Percentiles rank a stretch among this genome's conserved stretches.
phyloP scores from a whole-genome alignment of 2,329 filamentous ascomycete genomes.

The Xylariaceae sp. region DNA sequence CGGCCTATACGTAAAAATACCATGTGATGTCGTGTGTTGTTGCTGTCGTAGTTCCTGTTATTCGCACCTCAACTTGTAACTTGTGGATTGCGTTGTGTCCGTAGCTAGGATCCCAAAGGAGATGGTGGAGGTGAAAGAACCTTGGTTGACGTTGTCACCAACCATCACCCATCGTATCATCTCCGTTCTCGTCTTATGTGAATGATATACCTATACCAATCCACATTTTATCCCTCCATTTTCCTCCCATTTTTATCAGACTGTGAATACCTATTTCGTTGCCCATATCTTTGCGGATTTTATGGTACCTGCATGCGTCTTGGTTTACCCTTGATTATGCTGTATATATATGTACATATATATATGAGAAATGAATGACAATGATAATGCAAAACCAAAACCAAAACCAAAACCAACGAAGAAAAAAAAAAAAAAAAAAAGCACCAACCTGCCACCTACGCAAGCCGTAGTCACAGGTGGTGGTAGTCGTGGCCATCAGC shows the following conservation, averaged over 20 bases:
- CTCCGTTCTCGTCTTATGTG: slow-evolving; percentile 2
- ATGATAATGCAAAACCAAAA: not conserved
- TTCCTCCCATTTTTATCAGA: too few species aligned
- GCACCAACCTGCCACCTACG: slow-evolving; percentile 13
- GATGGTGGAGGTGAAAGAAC: not conserved
- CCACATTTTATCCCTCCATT: not conserved
- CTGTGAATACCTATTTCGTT: too few species aligned
- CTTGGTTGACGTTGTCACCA: slow-evolving; percentile 16
- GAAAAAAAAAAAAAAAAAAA: slow-evolving; percentile 5
- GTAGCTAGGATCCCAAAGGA: not conserved
- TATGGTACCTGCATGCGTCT: too few species aligned
- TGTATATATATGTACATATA: too few species aligned
- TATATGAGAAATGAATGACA: too few species aligned
- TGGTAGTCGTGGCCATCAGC: slow-evolving; percentile 16
- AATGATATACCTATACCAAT: slow-evolving; percentile 9
- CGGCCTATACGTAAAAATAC: not conserved
- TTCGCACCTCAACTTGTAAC: too few species aligned
- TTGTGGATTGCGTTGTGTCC: not conserved
- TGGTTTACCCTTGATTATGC: too few species aligned
- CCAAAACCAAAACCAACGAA: not conserved
- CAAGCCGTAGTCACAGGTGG: slow-evolving; percentile 6
- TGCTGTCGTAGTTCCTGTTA: too few species aligned
- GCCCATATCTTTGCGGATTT: too few species aligned
- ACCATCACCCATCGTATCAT: not conserved
- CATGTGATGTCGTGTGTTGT: too few species aligned